phyloP scores from a whole-genome alignment of 2,329 filamentous ascomycete genomes.

The Aspergillus pseudotamarii region DNA sequence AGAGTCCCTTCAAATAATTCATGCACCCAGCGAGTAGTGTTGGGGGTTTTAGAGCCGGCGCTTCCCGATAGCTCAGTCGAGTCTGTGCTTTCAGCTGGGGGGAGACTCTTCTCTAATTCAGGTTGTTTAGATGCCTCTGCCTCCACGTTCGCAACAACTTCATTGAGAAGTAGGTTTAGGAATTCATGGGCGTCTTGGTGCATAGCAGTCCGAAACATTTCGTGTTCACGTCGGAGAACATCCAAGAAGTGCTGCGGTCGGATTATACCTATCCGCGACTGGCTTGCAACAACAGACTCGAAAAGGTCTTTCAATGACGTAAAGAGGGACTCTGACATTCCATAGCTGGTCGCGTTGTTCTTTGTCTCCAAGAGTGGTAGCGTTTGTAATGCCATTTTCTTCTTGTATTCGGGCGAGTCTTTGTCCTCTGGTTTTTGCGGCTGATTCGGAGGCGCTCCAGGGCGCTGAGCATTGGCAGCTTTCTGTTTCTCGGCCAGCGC shows the following conservation, averaged over 20 bases:
- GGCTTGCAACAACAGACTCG: conserved; percentile 79
- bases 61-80: conserved; percentile 56
- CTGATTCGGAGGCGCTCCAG: conserved; percentile 57
- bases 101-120: conserved; percentile 46
- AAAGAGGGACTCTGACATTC: conserved; percentile 93
- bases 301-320: conserved; percentile 96
- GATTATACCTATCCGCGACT: conserved; percentile 82
- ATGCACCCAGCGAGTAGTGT: conserved; percentile 87
- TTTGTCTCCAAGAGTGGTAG: conserved; percentile 86
- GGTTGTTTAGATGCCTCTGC: conserved; percentile 63
- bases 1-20: conserved; percentile 94
- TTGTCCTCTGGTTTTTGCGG: conserved; percentile 82
- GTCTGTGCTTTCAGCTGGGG: conserved; percentile 52
- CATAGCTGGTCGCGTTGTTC: conserved; percentile 78
- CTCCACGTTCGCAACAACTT: conserved; percentile 93
- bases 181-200: conserved; percentile 99
- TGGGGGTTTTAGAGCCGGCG: conserved; percentile 57
- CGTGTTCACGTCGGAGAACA: conserved; percentile 89
- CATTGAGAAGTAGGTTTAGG: conserved; percentile 89
- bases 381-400: conserved; percentile 87
- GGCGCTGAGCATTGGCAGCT: conserved; percentile 38
- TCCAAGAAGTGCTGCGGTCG: conserved; percentile 93
- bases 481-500: conserved; percentile 51
- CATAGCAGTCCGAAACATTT: conserved; percentile 96
- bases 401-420: conserved; percentile 96